Evolutionary conservation across 345 rosid genomes (phyloP).

Genomic region (Nephelium lappaceum): DNA sequence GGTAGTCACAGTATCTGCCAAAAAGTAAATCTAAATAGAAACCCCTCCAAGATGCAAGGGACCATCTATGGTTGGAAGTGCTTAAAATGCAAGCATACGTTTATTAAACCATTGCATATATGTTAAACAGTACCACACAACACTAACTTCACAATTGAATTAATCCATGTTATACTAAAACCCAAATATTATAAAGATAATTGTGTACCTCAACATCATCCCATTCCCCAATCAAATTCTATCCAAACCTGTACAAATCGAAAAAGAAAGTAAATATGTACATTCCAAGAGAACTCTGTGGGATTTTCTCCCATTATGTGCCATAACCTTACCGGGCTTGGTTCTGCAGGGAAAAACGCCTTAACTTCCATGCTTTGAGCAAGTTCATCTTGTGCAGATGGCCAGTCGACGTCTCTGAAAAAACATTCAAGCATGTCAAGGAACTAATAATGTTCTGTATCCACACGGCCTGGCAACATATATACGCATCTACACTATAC

Average conservation of each 20-base stretch:
- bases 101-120: slow-evolving; percentile 1
- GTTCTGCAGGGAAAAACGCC: slow-evolving; percentile 75
- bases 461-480: neutral
- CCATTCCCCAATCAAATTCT: slow-evolving; percentile 87
- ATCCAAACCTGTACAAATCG: slow-evolving; percentile 60
- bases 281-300: neutral
- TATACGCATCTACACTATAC: neutral
- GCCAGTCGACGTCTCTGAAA: slow-evolving; percentile 76
- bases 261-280: slow-evolving; percentile 23
- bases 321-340: slow-evolving; percentile 58
- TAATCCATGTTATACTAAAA: neutral
- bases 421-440: slow-evolving; percentile 12
- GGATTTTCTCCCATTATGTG: neutral
- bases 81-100: neutral
- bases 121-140: neutral
- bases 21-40: neutral
- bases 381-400: slow-evolving; percentile 79
- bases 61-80: neutral
- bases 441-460: neutral
- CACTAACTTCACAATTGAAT: slow-evolving; percentile 6
- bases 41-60: neutral
- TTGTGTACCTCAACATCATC: slow-evolving; percentile 78
- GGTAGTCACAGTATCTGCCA: neutral
- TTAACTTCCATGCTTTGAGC: slow-evolving; percentile 87
- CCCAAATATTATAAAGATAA: slow-evolving; percentile 8